Conservation (phyloP, 2,329 filamentous ascomycete genomes). For the Monilinia vaccinii-corymbosi region DNA sequence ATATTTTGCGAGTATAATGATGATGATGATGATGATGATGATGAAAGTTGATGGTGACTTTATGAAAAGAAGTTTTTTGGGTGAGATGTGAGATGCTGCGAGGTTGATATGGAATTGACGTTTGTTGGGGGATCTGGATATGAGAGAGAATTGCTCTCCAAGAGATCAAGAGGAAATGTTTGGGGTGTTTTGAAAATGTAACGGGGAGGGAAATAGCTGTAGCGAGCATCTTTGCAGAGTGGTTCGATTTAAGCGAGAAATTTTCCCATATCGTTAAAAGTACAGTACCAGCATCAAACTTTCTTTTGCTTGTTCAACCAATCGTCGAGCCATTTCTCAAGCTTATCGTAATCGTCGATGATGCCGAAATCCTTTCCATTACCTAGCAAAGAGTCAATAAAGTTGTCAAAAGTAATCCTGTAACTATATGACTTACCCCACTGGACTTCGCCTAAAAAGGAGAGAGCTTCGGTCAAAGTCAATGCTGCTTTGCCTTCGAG, state of each 20-base stretch:
- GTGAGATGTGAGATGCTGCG: neutral
- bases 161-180: neutral
- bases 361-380: rapidly evolving
- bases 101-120: neutral
- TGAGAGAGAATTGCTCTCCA: neutral
- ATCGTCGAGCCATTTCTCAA: neutral
- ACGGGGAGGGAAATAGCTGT: neutral
- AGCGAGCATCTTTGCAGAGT: neutral
- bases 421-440: neutral
- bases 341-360: neutral
- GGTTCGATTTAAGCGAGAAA: neutral
- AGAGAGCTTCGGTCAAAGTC: neutral
- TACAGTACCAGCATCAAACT: neutral
- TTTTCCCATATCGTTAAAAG: neutral
- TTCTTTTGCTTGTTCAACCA: neutral
- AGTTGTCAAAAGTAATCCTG: neutral
- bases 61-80: neutral
- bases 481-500: neutral
- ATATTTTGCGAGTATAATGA: no score
- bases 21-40: neutral
- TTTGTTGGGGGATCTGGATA: neutral
- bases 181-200: neutral
- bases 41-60: neutral
- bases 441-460: neutral
- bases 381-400: neutral